A percentile compares a stretch with the other conserved stretches of the same genome.
phyloP scores from a whole-genome alignment of 2,329 filamentous ascomycete genomes.

The Diaporthe amygdali region DNA sequence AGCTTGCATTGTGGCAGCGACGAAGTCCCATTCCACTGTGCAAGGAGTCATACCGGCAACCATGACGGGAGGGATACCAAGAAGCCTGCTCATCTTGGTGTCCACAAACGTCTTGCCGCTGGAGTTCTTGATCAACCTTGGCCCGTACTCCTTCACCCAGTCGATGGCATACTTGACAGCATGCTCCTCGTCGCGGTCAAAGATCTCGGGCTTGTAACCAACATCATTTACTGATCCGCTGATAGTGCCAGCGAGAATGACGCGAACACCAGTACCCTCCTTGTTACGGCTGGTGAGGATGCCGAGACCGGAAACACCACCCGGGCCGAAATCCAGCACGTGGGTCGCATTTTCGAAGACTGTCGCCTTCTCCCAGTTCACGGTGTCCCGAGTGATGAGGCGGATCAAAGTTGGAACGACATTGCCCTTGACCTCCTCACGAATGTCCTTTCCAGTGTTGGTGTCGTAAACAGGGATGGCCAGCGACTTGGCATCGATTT shows the following conservation, averaged over 20 bases:
- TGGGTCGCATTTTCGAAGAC: constrained; percentile 90
- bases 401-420: constrained; percentile 86
- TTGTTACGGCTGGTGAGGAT: constrained; percentile 98
- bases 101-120: constrained; percentile 90
- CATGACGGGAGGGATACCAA: constrained; percentile 86
- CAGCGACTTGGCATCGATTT: constrained; percentile 74
- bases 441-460: constrained; percentile 84
- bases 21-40: constrained; percentile 90
- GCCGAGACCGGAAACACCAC: constrained; percentile 94
- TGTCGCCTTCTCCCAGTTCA: constrained; percentile 96
- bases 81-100: constrained; percentile 90
- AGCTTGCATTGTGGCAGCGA: constrained; percentile 90
- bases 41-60: constrained; percentile 94
- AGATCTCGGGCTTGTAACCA: constrained; percentile 97
- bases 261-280: constrained; percentile 95
- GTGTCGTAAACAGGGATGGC: constrained; percentile 91
- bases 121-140: constrained; percentile 88
- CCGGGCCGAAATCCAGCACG: constrained; percentile 94
- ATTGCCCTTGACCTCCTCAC: constrained; percentile 72
- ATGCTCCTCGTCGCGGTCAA: constrained; percentile 93
- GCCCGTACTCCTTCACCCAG: constrained; percentile 97
- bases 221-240: constrained; percentile 89
- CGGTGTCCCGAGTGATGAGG: constrained; percentile 92
- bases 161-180: constrained; percentile 94
- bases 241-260: constrained; percentile 93